Base-by-base conservation (phyloP, 495 filamentous ascomycete species). In the Xylaria grammica region DNA sequence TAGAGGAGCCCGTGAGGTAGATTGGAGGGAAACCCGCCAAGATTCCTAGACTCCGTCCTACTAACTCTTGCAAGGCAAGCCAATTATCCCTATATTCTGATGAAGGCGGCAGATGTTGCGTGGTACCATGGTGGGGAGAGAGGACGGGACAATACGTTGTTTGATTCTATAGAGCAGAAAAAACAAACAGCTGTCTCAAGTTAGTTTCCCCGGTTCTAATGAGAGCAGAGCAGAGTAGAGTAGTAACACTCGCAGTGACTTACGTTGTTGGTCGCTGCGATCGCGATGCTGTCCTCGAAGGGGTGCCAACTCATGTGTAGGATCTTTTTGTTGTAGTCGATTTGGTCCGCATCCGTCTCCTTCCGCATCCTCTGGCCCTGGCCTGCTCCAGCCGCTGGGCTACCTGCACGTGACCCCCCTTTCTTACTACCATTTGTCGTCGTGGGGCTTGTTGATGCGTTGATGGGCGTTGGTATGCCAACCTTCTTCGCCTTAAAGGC, bases 281-380 rank as follows among this genome's bases (percentile, higher is more conserved):
- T 99, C 46, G 95, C 95, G 82, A 99, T 99, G 79, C 94, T 97
- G 81, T 99, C 95, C 82, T 99, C 95, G 74, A 93, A 97, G 51
- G 95, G 95, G 87, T 99, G 95, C 95, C 95, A 99, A 80, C 95
- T 98, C 95, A 99, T 99, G 76, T 99, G 95, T 76, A 99, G 74
- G 75, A 99, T 99, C 88, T 99, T 99, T 89, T 99, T 99, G 85
- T 99, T 98, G 81, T 98, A 99, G 75, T 99, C 95, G 79, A 99
- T 99, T 81, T 97, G 94, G 77, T 99, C 95, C 65, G 95, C 95
- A 77, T 99, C 95, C 55, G 96, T 99, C 82, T 99, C 95, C 81
- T 97, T 98, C 72, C 92, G 87, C 95, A 99, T 99, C 58, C 95
- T 86, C 69, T 92, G 92, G 29, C 93, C 94, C 71, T 93, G 92